Evolutionary conservation across 805 yeast genomes (phyloP), one percentile per base, ranked within the genome.

Genomic region (Peterozyma toletana): DNA sequence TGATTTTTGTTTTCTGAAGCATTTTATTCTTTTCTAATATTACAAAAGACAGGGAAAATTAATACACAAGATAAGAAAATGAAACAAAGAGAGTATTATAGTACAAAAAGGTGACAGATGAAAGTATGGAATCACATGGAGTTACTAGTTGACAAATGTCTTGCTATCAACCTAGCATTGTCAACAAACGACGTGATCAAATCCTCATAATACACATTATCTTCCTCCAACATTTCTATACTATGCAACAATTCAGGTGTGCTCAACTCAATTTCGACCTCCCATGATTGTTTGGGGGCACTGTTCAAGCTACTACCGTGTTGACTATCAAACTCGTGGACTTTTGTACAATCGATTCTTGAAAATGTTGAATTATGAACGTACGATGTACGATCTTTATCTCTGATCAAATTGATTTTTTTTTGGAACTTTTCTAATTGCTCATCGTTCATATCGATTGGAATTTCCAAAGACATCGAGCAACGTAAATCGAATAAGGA

Each of bases 391-490:
- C 97, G 71, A 52, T 83, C 80, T 62, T 89, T 89, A 46, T 77
- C 75, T 55, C 96, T 69, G 37, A 77, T 75, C 46, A 74, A 56
- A 18, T 71, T 67, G 7, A 46, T 72, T 66, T 56, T 73, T 67
- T 54, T 73, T 66, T 57, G 69, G 68, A 61, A 76, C 55, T 68
- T 72, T 63, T 72, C 75, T 58, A 82, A 52, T 66, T 80, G 61
- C 57, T 77, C 62, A 64, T 60, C 66, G 37, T 58, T 62, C 45
- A 73, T 79, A 31, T 75, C 72, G 18, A 77, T 75, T 0, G 96
- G 96, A 47, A 81, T 59, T 76, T 89, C 97, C 29, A 85, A 62
- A 34, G 87, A 78, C 50, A 90, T 64, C 5, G 95, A 80, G 33
- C 89, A 66, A 52, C 95, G 73, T 52, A 83, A 68, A 62, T 89